phyloP scores from a whole-genome alignment of 495 filamentous ascomycete species.

The Aspergillus nidulans region DNA sequence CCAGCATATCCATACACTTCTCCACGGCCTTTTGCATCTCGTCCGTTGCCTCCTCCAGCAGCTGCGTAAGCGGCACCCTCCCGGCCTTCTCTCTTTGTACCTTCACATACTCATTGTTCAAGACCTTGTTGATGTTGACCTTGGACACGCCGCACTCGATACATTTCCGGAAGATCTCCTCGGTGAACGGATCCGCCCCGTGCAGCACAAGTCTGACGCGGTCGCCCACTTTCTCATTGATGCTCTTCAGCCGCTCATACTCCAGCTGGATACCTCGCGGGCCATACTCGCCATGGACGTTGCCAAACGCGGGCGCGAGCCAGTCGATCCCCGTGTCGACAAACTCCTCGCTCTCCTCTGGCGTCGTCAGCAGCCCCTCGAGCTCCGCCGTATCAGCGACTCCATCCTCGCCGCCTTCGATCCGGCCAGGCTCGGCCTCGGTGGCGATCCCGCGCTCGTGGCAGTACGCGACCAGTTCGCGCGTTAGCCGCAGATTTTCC shows the following conservation, averaged over 20 bases:
- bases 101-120: conserved; percentile 66
- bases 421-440: conserved; percentile 77
- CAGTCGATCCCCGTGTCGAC: conserved; percentile 76
- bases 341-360: conserved; percentile 72
- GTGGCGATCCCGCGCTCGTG: conserved; percentile 70
- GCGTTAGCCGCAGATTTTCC: conserved; percentile 69
- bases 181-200: conserved; percentile 70
- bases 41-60: conserved; percentile 68
- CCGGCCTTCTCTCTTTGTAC: conserved; percentile 64
- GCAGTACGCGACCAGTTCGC: conserved; percentile 66
- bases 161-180: conserved; percentile 62
- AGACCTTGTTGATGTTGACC: conserved; percentile 78
- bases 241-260: conserved; percentile 61
- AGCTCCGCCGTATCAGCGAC: conserved; percentile 71
- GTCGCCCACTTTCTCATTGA: conserved; percentile 58
- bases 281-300: conserved; percentile 82
- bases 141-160: conserved; percentile 70
- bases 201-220: conserved; percentile 68
- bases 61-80: conserved; percentile 58
- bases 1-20: conserved; percentile 67
- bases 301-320: conserved; percentile 80
- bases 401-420: conserved; percentile 82
- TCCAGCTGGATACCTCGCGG: conserved; percentile 68
- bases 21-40: conserved; percentile 75
- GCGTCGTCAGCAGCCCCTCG: conserved; percentile 70